Percentiles rank a stretch among this genome's conserved stretches.
These are phyloP conservation scores for Herpomyces periplanetae DNA, from an alignment of 2,329 filamentous ascomycete genomes.

Conservation along the genomic window DNA sequence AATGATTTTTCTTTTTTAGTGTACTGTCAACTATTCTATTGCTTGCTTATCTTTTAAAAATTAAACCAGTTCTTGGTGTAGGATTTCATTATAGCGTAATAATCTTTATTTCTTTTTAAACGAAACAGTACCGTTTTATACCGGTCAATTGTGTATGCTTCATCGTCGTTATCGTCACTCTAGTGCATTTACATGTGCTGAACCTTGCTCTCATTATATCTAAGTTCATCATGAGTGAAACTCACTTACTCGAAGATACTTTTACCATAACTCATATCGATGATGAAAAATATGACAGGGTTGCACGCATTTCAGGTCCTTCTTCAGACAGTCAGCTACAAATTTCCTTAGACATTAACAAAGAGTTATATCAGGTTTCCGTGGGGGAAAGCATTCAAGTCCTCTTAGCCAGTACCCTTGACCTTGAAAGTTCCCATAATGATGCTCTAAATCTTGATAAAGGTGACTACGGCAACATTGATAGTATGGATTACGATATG, in stretches of 20 bases:
- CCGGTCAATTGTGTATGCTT: too few relatives aligned
- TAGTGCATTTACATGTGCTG: too few relatives aligned
- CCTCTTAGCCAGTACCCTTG: slow-evolving; percentile 44
- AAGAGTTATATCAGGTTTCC: slow-evolving; percentile 43
- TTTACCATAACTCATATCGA: slow-evolving; percentile 49
- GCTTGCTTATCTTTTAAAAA: too few relatives aligned
- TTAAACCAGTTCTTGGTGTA: too few relatives aligned
- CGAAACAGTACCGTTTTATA: too few relatives aligned
- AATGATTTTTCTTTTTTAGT: too few relatives aligned
- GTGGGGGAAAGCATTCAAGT: slow-evolving; percentile 38
- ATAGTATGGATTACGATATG: slow-evolving; percentile 29
- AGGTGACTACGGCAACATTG: slow-evolving; percentile 13
- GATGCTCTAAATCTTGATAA: slow-evolving; percentile 18
- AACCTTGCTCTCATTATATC: too few relatives aligned
- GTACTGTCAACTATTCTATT: too few relatives aligned
- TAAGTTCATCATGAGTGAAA: slow-evolving; percentile 36
- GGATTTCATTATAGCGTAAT: too few relatives aligned
- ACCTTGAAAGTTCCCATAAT: slow-evolving; percentile 34
- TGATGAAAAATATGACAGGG: slow-evolving; percentile 69
- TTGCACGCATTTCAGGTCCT: slow-evolving; percentile 40
- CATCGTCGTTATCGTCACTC: too few relatives aligned
- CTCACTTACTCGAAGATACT: slow-evolving; percentile 66
- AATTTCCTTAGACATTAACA: slow-evolving; percentile 69
- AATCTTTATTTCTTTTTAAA: too few relatives aligned
- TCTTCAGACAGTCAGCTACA: slow-evolving; percentile 21